Evolutionary conservation across 1,284 basidiomycete species (phyloP), one percentile per base, ranked within the genome.

Genomic region (Cutaneotrichosporon spelunceum): DNA sequence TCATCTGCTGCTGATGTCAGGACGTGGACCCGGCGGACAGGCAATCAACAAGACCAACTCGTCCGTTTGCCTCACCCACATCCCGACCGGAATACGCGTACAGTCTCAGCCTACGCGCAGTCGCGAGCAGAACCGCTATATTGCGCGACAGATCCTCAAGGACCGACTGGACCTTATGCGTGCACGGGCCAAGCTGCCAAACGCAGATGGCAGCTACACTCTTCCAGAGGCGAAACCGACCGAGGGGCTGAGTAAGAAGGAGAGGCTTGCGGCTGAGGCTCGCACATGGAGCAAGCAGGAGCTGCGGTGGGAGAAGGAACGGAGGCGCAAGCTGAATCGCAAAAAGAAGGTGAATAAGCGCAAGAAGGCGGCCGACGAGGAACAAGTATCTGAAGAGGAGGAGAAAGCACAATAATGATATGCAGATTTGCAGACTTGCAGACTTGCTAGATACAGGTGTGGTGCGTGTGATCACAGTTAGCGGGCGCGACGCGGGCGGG

Each of bases 31-130:
- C 1, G 80, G 80, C 13, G 80, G 80, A 1, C 80, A 80, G 69
- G 76, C 78, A 1, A 79, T 81, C 59, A 81, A 81, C 70, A 81
- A 81, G 66, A 80, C 79, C 13, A 78, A 75, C 49, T 80, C 78
- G 7, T 77, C 78, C 3, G 78, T 79, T 26, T 77, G 71, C 21
- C 70, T 82, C 0, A 69, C 76, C 4, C 81, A 82, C 60, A 67
- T 71, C 8, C 81, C 81, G 0, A 82, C 80, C 0, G 80, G 79
- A 2, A 75, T 80, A 19, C 70, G 79, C 6, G 72, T 81, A 0
- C 76, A 78, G 60, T 76, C 79, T 11, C 81, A 82, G 64, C 78
- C 80, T 21, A 81, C 80, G 1, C 72, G 81, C 4, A 77, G 74
- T 2, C 57, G 79, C 10, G 78, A 79, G 60, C 71, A 78, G 63